phyloP scores from a whole-genome alignment of 2,329 filamentous ascomycete genomes.

The Diaporthe sp. region DNA sequence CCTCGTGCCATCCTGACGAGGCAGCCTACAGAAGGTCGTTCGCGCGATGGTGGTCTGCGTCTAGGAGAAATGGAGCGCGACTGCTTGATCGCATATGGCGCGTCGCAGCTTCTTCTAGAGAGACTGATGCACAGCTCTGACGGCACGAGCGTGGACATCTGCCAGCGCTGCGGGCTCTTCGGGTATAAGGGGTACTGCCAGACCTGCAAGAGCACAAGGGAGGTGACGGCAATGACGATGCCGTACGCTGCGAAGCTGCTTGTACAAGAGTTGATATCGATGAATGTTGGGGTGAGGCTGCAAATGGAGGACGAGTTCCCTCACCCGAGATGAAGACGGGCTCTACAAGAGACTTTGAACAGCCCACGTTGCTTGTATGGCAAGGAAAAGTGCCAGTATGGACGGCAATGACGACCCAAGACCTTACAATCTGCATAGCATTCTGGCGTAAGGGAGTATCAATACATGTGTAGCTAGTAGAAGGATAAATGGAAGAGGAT shows the following conservation, averaged over 20 bases:
- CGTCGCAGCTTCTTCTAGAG: conserved; percentile 91
- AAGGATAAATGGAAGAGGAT: background rate
- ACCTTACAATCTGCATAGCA: conserved; percentile 32
- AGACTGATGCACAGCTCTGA: conserved; percentile 95
- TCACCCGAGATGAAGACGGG: conserved; percentile 58
- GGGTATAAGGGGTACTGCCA: conserved; percentile 96
- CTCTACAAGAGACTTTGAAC: background rate
- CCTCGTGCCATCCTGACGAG: conserved; percentile 92
- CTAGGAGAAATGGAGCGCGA: conserved; percentile 99
- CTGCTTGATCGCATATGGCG: conserved; percentile 97
- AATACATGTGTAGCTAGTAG: background rate
- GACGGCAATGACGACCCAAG: background rate
- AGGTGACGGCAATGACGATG: conserved; percentile 94
- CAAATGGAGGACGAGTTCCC: conserved; percentile 96
- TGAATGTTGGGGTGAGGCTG: conserved; percentile 97
- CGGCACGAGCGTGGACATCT: conserved; percentile 91
- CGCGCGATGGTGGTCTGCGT: conserved; percentile 90
- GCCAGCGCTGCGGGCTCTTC: conserved; percentile 93
- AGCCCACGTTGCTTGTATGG: background rate
- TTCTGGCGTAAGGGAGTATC: conserved; percentile 27
- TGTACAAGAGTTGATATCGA: conserved; percentile 95
- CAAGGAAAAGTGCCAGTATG: background rate
- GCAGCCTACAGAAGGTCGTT: conserved; percentile 96
- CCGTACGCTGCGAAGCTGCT: conserved; percentile 97
- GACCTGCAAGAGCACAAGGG: conserved; percentile 86